Base-by-base conservation (phyloP, 2,329 filamentous ascomycete species). In the Phyllosticta citribraziliensis region DNA sequence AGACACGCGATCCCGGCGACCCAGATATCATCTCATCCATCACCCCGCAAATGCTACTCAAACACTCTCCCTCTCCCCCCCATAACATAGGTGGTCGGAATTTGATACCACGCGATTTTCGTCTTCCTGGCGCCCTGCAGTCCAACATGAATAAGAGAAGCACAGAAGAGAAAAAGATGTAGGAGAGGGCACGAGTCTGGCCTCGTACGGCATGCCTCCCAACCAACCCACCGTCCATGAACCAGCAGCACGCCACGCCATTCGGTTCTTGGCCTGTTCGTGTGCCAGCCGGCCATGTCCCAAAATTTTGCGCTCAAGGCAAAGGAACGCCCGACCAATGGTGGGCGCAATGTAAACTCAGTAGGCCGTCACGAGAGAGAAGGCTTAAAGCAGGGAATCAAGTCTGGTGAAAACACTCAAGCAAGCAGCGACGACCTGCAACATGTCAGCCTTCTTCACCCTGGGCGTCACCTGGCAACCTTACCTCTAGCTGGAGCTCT, bases 351-450 rank as follows among this genome's bases (percentile, higher is more conserved):
- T n/a, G 14, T 47, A 8, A 47, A 47, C n/a, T n/a, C 40, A 14
- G 40, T 47, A 47, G 40, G 40, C 40, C 40, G 17, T 47, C 40
- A 47, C 40, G 40, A 12, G 19, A 47, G n/a, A 47, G 40, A 47
- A 24, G 52, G 14, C 30, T 78, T 84, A 99, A 74, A 99, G 86
- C 64, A 99, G 82, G 57, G 94, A 97, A 79, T 99, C 94, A 70
- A 99, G 88, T 72, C 93, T 86, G 66, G 94, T 99, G 75, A 99
- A 99, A 70, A 99, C 94, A 78, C 89, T 96, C 75, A 99, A 79
- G 76, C 94, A 97, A 67, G 94, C 94, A 58, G 94, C 92, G 59
- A 99, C 91, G 70, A 89, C 86, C 83, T 87, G 63, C 62, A 53
- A 3, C 24, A 56, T 30, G 55, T 74, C 63, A 73, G 68, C 65